Percentiles rank a stretch among this genome's conserved stretches.
Evolutionary conservation across 441 rosid genomes (phyloP).

Genomic region (Melianthus villosus): DNA sequence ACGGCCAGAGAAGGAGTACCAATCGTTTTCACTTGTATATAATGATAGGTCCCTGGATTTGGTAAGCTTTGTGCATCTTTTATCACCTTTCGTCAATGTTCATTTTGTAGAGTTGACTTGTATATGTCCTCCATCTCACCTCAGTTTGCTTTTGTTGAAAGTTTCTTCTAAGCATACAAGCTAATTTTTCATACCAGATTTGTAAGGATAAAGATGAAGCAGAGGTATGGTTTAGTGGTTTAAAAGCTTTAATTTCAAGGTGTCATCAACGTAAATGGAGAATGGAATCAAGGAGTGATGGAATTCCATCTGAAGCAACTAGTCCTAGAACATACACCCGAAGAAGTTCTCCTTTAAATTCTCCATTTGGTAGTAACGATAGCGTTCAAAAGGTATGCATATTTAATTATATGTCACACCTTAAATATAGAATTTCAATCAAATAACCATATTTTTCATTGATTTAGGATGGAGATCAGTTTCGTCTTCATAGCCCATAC

Average conservation of each 20-base stretch:
- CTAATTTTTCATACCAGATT: slow-evolving; percentile 24
- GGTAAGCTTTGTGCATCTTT: slow-evolving; percentile 28
- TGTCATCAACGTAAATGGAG: slow-evolving; percentile 61
- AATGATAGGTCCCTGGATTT: slow-evolving; percentile 73
- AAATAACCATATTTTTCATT: slow-evolving; percentile 10
- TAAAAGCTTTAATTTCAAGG: slow-evolving; percentile 75
- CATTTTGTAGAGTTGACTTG: slow-evolving; percentile 3
- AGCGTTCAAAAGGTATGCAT: slow-evolving; percentile 61
- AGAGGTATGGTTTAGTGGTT: slow-evolving; percentile 94
- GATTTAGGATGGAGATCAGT: slow-evolving; percentile 61
- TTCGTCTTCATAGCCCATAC: slow-evolving; percentile 64
- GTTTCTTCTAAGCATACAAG: no score
- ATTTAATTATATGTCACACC: slow-evolving; percentile 5
- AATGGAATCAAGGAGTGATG: slow-evolving; percentile 85
- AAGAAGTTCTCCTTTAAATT: slow-evolving; percentile 82
- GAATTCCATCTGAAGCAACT: slow-evolving; percentile 75
- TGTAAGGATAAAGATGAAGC: slow-evolving; percentile 98
- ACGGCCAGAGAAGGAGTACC: slow-evolving; percentile 95
- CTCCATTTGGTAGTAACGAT: slow-evolving; percentile 84
- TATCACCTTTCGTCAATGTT: slow-evolving; percentile 2
- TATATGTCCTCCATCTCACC: slow-evolving; percentile 7
- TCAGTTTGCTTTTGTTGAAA: slow-evolving; percentile 5
- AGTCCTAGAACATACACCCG: slow-evolving; percentile 81
- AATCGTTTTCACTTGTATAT: slow-evolving; percentile 83
- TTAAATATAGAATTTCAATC: slow-evolving; percentile 5